These are phyloP conservation scores for Knoxia roxburghii DNA, from an alignment of 257 asterid species.

Conservation along the genomic window DNA sequence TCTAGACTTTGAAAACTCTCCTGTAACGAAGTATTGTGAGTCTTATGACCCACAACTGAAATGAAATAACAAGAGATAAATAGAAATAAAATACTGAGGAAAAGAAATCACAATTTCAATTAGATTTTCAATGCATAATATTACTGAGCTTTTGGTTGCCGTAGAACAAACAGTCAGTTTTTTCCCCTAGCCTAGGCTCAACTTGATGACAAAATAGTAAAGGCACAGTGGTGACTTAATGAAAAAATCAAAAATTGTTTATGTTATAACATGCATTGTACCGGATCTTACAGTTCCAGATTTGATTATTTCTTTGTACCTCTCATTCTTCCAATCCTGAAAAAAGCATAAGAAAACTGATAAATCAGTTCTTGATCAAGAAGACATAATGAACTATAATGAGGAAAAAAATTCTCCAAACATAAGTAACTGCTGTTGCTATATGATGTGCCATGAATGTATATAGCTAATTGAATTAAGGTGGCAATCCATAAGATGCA, in stretches of 20 bases:
- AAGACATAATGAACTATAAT: not conserved
- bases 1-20: conserved; percentile 90
- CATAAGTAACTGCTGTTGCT: not conserved
- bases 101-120: conserved; percentile 59
- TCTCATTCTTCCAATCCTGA: conserved; percentile 98
- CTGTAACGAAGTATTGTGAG: conserved; percentile 31
- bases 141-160: conserved; percentile 93
- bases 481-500: not conserved
- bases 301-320: conserved; percentile 86
- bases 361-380: not conserved
- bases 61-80: conserved; percentile 3
- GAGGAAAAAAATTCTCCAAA: not conserved
- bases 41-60: conserved; percentile 3
- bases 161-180: conserved; percentile 94
- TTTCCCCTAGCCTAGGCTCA: conserved; percentile 89
- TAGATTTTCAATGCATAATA: conserved; percentile 83
- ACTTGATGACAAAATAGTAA: conserved; percentile 51
- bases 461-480: not conserved
- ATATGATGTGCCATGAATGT: not conserved
- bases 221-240: not conserved
- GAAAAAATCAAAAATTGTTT: conserved; percentile 8
- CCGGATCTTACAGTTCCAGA: conserved; percentile 75
- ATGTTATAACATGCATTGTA: not conserved
- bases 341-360: conserved; percentile 10
- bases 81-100: not conserved